These are phyloP conservation scores for Penicilliopsis zonata DNA, from an alignment of 495 filamentous ascomycete genomes.

Conservation along the genomic window DNA sequence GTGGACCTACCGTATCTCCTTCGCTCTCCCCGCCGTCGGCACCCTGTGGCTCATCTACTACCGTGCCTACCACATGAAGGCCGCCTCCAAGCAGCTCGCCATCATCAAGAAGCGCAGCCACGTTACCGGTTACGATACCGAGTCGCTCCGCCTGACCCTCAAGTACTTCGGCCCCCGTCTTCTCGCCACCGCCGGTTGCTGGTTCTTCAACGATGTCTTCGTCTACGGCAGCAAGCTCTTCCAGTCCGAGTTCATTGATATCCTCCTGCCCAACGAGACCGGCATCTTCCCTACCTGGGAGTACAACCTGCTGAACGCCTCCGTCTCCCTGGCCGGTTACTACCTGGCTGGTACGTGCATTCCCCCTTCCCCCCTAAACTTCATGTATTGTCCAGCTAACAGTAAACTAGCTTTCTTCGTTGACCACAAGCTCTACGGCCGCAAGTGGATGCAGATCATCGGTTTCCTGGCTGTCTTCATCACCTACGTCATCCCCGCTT, in stretches of 20 bases:
- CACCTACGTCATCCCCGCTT: slow-evolving; percentile 74
- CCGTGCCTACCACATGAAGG: slow-evolving; percentile 79
- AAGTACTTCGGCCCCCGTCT: slow-evolving; percentile 70
- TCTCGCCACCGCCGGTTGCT: slow-evolving; percentile 70
- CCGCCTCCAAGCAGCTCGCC: slow-evolving; percentile 57
- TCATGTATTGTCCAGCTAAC: no score
- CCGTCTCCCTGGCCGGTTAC: slow-evolving; percentile 69
- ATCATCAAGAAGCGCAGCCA: slow-evolving; percentile 70
- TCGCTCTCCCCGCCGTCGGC: slow-evolving; percentile 73
- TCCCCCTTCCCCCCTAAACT: no score
- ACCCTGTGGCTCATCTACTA: slow-evolving; percentile 87
- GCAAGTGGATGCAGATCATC: slow-evolving; percentile 84
- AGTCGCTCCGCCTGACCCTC: slow-evolving; percentile 64
- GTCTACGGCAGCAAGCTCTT: slow-evolving; percentile 98
- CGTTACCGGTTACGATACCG: slow-evolving; percentile 79
- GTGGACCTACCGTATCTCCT: slow-evolving; percentile 77
- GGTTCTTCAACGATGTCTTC: slow-evolving; percentile 91
- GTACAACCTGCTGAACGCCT: slow-evolving; percentile 82
- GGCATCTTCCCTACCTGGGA: slow-evolving; percentile 75
- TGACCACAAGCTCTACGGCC: slow-evolving; percentile 85
- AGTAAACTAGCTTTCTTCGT: slow-evolving; percentile 72
- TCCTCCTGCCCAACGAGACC: slow-evolving; percentile 46
- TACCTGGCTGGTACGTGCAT: no score
- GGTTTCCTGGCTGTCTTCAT: slow-evolving; percentile 81
- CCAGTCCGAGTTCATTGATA: slow-evolving; percentile 72